Conservation (phyloP, 2,329 filamentous ascomycete species). For the Pseudogymnoascus sp. region DNA sequence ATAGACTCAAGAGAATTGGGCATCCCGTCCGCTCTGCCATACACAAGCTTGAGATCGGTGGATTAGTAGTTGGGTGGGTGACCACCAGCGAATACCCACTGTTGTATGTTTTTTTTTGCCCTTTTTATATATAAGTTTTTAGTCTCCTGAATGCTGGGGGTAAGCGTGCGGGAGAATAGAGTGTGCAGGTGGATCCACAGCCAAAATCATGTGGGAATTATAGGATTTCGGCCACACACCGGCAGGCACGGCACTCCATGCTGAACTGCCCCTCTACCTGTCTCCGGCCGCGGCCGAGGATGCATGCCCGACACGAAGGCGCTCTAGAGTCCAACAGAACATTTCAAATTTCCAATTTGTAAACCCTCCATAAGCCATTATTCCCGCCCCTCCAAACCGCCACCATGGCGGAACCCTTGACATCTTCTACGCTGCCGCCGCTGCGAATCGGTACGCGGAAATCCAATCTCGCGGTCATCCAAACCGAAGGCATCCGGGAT, state of each 20-base stretch:
- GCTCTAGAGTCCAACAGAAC: background rate
- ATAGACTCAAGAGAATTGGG: too few relatives aligned
- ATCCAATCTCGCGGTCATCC: conserved; percentile 73
- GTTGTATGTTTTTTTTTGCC: too few relatives aligned
- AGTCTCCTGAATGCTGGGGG: too few relatives aligned
- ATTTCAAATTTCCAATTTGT: background rate
- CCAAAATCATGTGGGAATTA: too few relatives aligned
- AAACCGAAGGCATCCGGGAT: conserved; percentile 66
- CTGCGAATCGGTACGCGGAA: conserved; percentile 65
- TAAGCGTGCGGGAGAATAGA: too few relatives aligned
- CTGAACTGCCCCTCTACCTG: background rate
- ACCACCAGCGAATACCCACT: too few relatives aligned
- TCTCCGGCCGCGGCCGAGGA: background rate
- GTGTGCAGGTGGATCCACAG: too few relatives aligned
- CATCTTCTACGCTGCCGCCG: conserved; percentile 10
- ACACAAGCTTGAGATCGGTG: too few relatives aligned
- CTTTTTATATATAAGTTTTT: too few relatives aligned
- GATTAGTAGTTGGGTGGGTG: too few relatives aligned
- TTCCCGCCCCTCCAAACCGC: background rate
- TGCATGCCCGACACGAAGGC: background rate
- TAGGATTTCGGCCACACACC: background rate
- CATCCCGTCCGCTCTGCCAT: too few relatives aligned
- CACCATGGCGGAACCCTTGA: conserved; percentile 8
- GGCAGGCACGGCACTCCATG: background rate
- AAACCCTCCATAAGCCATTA: background rate